Conservation (phyloP, 148 eudicot species). For the Rhododendron williamsianum region DNA sequence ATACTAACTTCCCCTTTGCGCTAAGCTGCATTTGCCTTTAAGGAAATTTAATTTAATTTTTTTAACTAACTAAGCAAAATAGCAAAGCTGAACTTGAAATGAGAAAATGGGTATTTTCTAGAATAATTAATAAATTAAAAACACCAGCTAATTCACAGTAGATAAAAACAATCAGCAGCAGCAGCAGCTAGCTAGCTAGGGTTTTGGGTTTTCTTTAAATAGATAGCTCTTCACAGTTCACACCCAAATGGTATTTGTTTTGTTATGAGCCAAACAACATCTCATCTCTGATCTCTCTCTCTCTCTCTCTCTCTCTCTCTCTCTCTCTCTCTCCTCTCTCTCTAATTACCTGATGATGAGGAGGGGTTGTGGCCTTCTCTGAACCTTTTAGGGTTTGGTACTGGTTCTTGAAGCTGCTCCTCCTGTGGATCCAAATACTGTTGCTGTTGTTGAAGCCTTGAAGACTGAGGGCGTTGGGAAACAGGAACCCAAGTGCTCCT, state of each 20-base stretch:
- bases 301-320: neutral
- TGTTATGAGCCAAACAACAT: neutral
- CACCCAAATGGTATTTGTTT: neutral
- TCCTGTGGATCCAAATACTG: neutral
- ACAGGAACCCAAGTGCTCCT: conserved; percentile 81
- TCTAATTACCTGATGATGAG: conserved; percentile 14
- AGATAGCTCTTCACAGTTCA: neutral
- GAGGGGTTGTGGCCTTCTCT: neutral
- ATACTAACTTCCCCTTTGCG: no score
- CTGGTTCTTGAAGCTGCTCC: neutral
- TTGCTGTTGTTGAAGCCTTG: conserved; percentile 5
- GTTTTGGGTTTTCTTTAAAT: neutral
- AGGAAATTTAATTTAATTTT: no score
- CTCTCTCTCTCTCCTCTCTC: neutral
- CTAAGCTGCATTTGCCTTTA: no score
- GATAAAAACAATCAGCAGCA: no score
- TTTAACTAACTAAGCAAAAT: neutral
- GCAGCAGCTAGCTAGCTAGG: neutral
- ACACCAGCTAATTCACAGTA: neutral
- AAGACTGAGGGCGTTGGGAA: conserved; percentile 27
- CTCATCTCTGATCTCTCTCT: neutral
- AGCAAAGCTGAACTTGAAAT: neutral
- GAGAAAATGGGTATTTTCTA: neutral
- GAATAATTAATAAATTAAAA: neutral
- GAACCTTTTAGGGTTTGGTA: conserved; percentile 11